These are phyloP conservation scores for Wickerhamomyces mucosus DNA, from an alignment of 805 yeast species.

Conservation along the genomic window DNA sequence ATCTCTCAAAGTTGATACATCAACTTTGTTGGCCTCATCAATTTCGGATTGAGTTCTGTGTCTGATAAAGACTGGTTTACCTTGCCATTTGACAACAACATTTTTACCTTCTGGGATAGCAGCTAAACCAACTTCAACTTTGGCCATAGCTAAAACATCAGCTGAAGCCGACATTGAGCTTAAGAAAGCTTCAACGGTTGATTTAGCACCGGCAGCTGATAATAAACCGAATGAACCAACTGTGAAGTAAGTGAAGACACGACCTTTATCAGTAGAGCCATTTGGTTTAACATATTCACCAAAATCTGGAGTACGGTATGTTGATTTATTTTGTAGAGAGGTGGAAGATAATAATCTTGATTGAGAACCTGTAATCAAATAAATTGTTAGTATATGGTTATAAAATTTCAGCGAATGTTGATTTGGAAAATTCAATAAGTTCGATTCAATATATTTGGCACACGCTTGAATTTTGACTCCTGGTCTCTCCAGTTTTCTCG, in stretches of 20 bases:
- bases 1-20: slow-evolving; percentile 74
- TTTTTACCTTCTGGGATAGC: slow-evolving; percentile 97
- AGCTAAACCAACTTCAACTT: slow-evolving; percentile 91
- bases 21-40: slow-evolving; percentile 84
- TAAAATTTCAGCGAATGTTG: neutral
- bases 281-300: slow-evolving; percentile 66
- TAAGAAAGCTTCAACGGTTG: slow-evolving; percentile 89
- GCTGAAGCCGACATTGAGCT: slow-evolving; percentile 96
- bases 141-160: slow-evolving; percentile 98
- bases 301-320: slow-evolving; percentile 88
- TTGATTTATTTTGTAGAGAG: slow-evolving; percentile 48
- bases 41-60: slow-evolving; percentile 94
- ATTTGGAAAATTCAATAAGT: neutral
- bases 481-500: no score
- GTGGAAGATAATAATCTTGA: slow-evolving; percentile 25
- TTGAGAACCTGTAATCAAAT: slow-evolving; percentile 13
- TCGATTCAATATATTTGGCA: no score
- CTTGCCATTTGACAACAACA: slow-evolving; percentile 99
- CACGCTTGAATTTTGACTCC: no score
- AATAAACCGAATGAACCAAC: slow-evolving; percentile 91
- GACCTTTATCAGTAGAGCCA: slow-evolving; percentile 62
- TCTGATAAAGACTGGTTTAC: slow-evolving; percentile 99
- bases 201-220: slow-evolving; percentile 90
- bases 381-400: slow-evolving; percentile 7
- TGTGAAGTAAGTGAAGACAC: slow-evolving; percentile 93